Conservation (phyloP, 2,329 filamentous ascomycete genomes). For the Colletotrichum magnum region DNA sequence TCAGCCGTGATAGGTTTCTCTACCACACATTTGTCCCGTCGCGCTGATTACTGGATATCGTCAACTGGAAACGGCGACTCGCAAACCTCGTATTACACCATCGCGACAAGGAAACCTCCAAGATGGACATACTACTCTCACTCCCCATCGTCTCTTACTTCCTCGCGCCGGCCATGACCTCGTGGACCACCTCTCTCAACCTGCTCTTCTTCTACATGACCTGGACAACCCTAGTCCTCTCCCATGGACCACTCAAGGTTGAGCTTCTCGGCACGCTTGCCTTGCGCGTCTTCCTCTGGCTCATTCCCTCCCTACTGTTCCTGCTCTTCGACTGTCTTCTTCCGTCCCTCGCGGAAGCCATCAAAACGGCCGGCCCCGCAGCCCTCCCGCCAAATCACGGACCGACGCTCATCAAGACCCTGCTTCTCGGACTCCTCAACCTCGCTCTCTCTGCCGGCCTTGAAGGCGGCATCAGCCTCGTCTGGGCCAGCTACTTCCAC, state of each 20-base stretch:
- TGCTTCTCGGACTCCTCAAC: constrained; percentile 62
- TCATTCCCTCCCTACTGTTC: constrained; percentile 80
- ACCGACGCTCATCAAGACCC: constrained; percentile 50
- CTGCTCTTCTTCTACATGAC: constrained; percentile 92
- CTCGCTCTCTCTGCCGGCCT: constrained; percentile 58
- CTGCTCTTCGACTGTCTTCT: constrained; percentile 79
- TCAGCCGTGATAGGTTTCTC: background rate
- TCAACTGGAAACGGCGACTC: too few species aligned
- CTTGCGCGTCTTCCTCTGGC: constrained; percentile 78
- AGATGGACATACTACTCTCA: constrained; percentile 78
- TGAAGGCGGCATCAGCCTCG: constrained; percentile 59
- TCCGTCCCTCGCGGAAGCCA: constrained; percentile 75
- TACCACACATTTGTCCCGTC: background rate
- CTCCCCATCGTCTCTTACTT: constrained; percentile 80
- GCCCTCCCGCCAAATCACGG: constrained; percentile 61
- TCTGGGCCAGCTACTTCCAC: constrained; percentile 51
- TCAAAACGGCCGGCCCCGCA: constrained; percentile 76
- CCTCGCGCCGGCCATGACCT: constrained; percentile 71
- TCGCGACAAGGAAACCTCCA: background rate
- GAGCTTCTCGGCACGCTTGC: constrained; percentile 80
- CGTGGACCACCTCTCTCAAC: constrained; percentile 85
- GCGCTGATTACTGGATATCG: background rate
- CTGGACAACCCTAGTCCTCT: constrained; percentile 86
- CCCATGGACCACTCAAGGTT: constrained; percentile 80
- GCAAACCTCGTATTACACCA: background rate